Evolutionary conservation across 148 eudicot genomes (phyloP).

Genomic region (Linanthus parryae): DNA sequence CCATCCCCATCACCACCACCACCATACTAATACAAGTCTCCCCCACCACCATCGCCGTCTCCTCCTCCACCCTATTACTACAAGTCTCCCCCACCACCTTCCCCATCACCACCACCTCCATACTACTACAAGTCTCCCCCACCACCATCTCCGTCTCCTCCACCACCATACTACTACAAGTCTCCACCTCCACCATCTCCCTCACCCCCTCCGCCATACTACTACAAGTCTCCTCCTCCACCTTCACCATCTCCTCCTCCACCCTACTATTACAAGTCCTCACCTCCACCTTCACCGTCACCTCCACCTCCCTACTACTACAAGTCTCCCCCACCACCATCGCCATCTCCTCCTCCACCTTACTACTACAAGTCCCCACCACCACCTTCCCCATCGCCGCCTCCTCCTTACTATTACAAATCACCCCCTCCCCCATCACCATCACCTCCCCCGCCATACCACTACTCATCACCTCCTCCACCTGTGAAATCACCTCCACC

Average conservation of each 20-base stretch:
- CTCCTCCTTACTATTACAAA: too few species aligned
- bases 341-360: neutral
- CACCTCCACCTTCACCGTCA: constrained; percentile 15
- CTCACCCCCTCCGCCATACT: constrained; percentile 9
- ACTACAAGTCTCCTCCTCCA: constrained; percentile 28
- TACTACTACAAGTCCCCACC: neutral
- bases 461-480: constrained; percentile 39
- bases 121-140: constrained; percentile 33
- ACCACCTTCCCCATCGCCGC: neutral
- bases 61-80: constrained; percentile 20
- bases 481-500: constrained; percentile 33
- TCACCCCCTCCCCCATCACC: constrained; percentile 9
- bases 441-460: constrained; percentile 26
- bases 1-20: constrained; percentile 19
- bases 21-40: constrained; percentile 5
- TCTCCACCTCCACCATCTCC: constrained; percentile 31
- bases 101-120: constrained; percentile 7
- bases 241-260: constrained; percentile 30
- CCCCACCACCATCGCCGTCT: constrained; percentile 12
- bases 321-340: constrained; percentile 20
- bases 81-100: constrained; percentile 27
- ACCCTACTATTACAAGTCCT: constrained; percentile 14
- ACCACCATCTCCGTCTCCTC: constrained; percentile 21
- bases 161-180: constrained; percentile 26
- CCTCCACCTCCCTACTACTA: constrained; percentile 18